A percentile compares a stretch with the other conserved stretches of the same genome.
These are phyloP conservation scores for Cynara cardunculus DNA, from an alignment of 129 eudicot genomes.

Conservation along the genomic window DNA sequence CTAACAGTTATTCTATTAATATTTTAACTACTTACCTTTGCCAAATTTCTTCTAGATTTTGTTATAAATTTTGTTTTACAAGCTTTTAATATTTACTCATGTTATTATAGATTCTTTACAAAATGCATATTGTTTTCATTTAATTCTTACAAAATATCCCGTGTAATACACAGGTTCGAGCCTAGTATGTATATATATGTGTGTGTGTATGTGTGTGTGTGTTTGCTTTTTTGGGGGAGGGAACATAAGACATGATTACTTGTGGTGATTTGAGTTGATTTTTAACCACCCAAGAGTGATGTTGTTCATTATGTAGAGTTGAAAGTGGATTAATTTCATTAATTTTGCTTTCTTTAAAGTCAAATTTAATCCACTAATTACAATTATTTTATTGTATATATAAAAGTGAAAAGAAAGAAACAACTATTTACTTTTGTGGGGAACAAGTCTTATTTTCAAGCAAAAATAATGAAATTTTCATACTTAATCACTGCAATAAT, in stretches of 20 bases:
- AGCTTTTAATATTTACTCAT: no score
- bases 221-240: not conserved
- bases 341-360: not conserved
- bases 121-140: no score
- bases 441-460: not conserved
- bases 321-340: not conserved
- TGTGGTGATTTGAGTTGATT: not conserved
- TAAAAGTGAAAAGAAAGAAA: not conserved
- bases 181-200: no score
- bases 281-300: not conserved
- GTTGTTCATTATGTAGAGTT: not conserved
- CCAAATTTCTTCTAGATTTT: no score
- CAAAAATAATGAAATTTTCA: not conserved
- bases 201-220: not conserved
- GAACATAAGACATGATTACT: not conserved
- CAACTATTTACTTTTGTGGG: slow-evolving; percentile 3
- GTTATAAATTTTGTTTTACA: no score
- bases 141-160: no score
- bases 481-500: not conserved
- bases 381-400: not conserved
- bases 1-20: no score
- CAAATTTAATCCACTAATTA: not conserved
- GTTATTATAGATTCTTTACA: no score
- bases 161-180: no score
- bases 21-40: no score